Evolutionary conservation across 106 monocot genomes (phyloP).

Genomic region (Acorus gramineus): DNA sequence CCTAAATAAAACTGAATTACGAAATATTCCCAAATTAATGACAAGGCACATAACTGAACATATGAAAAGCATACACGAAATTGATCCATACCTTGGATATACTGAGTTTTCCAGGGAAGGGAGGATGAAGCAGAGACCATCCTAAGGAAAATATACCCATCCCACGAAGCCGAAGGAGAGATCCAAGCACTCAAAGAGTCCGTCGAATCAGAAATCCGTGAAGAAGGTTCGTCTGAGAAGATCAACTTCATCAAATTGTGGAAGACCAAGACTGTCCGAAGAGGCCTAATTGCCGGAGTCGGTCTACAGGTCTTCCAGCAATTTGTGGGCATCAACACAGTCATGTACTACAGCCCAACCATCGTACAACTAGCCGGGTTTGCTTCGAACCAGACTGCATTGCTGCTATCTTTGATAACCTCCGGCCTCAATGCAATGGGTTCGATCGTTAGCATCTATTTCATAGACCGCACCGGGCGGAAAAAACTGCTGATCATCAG

Average conservation of each 20-base stretch:
- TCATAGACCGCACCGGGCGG: constrained; percentile 65
- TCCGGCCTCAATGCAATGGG: constrained; percentile 70
- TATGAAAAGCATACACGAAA: no score
- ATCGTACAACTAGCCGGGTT: constrained; percentile 80
- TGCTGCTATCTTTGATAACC: constrained; percentile 72
- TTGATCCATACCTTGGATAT: no score
- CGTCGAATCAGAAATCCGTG: constrained; percentile 40
- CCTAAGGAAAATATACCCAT: constrained; percentile 52
- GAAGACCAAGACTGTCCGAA: constrained; percentile 52
- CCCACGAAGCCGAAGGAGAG: constrained; percentile 50
- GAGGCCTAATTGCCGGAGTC: constrained; percentile 67
- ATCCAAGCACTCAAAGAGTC: constrained; percentile 54
- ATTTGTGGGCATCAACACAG: constrained; percentile 86
- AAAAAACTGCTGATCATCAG: constrained; percentile 57
- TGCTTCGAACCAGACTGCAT: constrained; percentile 68
- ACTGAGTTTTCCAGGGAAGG: constrained; percentile 26
- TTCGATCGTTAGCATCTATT: constrained; percentile 71
- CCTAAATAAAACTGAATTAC: no score
- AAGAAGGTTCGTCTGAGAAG: constrained; percentile 39
- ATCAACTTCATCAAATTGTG: constrained; percentile 39
- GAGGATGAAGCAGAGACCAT: constrained; percentile 54
- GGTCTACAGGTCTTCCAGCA: constrained; percentile 81
- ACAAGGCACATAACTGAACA: no score
- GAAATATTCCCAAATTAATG: no score
- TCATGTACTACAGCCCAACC: constrained; percentile 85